Evolutionary conservation across 2,329 filamentous ascomycete species (phyloP), one percentile per base, ranked within the genome.

Genomic region (Neophaeococcomyces aloes): DNA sequence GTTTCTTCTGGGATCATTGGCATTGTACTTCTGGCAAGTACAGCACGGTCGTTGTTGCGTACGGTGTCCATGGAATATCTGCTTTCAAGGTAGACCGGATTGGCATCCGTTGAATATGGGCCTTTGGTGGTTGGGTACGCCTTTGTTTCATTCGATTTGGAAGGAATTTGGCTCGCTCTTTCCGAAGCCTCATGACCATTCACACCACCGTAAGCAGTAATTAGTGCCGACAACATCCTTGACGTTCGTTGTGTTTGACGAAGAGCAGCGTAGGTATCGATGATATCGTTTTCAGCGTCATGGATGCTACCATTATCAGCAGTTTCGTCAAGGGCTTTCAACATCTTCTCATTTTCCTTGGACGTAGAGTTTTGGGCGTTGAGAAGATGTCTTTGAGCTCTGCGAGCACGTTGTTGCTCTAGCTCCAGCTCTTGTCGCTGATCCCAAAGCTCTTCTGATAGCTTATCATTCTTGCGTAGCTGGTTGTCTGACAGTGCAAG

Each of bases 281-380:
- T 41, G 17, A 41, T 41, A 15, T 41, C 38, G 29, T 41, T 32
- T 19, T 41, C 38, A 14, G 38, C 38, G 29, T 41, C 38, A 18
- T 41, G 27, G 11, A 41, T 14, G 13, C 23, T 41, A 17, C 23
- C 18, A 13, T 33, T 18, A 10, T 7, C 11, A 17, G 15, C 17
- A 33, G 32, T 25, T 17, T 41, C 38, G 13, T 41, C 38, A 18
- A 41, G 38, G 7, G 14, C 29, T 29, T 41, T 41, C 11, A 33
- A 17, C 7, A 29, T 18, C 14, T 41, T 5, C 14, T 41, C 34
- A 19, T 41, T 33, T 18, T 33, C 11, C 13, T 25, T 32, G 8
- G 38, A 41, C 21, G 18, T 18, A 21, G 38, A 33, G 30, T 32
- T 14, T 10, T 29, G 38, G 8, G 18, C 13, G 6, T 41, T 18